Base-by-base conservation (phyloP, 1,284 basidiomycete species). In the Agroathelia rolfsii region DNA sequence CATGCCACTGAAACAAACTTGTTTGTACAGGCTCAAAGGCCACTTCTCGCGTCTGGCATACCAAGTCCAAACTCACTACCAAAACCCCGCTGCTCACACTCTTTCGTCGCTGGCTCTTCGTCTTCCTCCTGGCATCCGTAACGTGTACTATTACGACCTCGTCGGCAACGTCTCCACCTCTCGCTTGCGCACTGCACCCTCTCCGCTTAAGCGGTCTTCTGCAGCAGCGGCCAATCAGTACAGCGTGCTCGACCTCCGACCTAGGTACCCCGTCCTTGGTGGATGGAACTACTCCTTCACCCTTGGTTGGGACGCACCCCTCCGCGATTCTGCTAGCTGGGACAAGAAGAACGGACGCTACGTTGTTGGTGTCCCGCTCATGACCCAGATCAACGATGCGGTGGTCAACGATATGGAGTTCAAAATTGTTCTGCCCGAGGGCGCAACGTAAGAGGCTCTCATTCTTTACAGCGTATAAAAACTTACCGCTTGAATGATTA, bases 111-210 rank as follows among this genome's bases (percentile, higher is more conserved):
- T 94, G 34, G 66, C 67, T 7, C 58, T 95, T 17, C 74, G 80
- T 29, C 75, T 96, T 11, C 94, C 94, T 3, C 59, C 87, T 3
- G 79, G 83, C 18, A 78, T 88, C 31, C 72, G 73, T 41, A 74
- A 81, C 40, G 71, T 80, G 0, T 96, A 96, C 61, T 96, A 74
- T 61, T 85, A 83, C 51, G 92, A 96, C 57, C 62, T 75, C 35
- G 85, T 93, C 44, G 95, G 95, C 30, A 99, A 99, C 55, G 93
- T 99, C 21, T 96, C 94, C 5, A 97, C 94, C 0, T 95, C 92
- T 0, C 72, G 69, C 36, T 76, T 98, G 48, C 78, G 88, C 15
- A 61, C 70, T 7, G 67, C 72, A 1, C 72, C 77, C 20, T 71
- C 81, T 7, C 57, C 70, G 9, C 61, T 72, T 6, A 74, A 77